Evolutionary conservation across 306 rosid species (phyloP), one percentile per base, ranked within the genome.

Genomic region (Astragalus membranaceus): DNA sequence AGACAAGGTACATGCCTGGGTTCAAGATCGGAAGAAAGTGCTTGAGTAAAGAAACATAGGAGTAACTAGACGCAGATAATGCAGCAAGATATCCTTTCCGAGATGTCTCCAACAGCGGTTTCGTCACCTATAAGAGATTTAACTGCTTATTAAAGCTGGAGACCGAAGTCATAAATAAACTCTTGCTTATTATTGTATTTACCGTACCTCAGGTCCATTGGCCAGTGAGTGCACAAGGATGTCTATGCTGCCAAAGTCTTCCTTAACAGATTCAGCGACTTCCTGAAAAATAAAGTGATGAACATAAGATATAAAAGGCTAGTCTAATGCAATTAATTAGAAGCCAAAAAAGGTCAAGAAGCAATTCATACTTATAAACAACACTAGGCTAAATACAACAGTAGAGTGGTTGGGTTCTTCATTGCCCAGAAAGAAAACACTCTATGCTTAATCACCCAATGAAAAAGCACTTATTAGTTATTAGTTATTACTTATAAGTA

Each of bases 211-310:
- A n/a, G 99, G 99, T 65, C 89, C 97, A 79, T 94, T 94, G 50
- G 99, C 99, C 78, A 94, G 99, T n/a, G 99, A 91, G 84, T 94
- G 99, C 75, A 94, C 99, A 64, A 94, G 97, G 69, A 94, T 89
- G 81, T 94, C 99, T 66, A 94, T 87, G 87, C 89, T 94, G 78
- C 99, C 99, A 59, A 87, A 94, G 81, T 94, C 97, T 54, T 80
- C 86, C 85, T 91, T 88, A 72, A 94, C 95, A 66, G 89, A 77
- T 69, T 90, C 96, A 68, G 91, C 91, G 74, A 80, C 92, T 94
- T 94, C 99, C 99, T 94, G 85, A 81, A 83, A 68, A 70, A 53
- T 55, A 73, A 16, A 64, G 79, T 7, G 55, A 73, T 8, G 36
- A 48, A 55, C 44, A 30, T 5, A 17, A 42, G 67, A 75, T 13